Evolutionary conservation across 2,329 filamentous ascomycete genomes (phyloP).

Genomic region (Huntiella omanensis): DNA sequence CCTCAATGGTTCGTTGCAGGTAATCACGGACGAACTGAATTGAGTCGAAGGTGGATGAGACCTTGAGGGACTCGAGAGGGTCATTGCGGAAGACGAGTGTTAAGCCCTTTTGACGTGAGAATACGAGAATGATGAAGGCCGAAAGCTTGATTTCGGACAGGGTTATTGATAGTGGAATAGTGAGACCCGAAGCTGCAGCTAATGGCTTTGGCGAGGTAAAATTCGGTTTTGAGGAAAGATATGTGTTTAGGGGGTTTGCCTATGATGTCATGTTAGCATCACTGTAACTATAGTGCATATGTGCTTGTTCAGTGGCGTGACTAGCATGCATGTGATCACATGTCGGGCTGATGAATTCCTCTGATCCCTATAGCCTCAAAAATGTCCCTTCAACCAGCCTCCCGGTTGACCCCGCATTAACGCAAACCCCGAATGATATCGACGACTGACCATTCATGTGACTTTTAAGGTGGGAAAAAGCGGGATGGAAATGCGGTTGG

Average conservation of each 20-base stretch:
- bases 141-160: conserved; percentile 89
- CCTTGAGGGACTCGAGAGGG: conserved; percentile 90
- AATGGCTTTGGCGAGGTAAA: conserved; percentile 88
- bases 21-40: conserved; percentile 98
- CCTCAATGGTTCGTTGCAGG: conserved; percentile 87
- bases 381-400: too few species aligned
- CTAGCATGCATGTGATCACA: too few species aligned
- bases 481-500: too few species aligned
- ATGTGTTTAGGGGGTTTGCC: conserved; percentile 94
- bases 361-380: too few species aligned
- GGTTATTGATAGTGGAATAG: conserved; percentile 94
- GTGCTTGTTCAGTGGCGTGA: neutral
- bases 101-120: conserved; percentile 90
- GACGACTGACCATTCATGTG: too few species aligned
- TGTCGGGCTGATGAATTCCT: too few species aligned
- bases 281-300: too few species aligned
- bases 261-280: conserved; percentile 30
- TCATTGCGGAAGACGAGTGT: conserved; percentile 97
- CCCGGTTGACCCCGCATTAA: too few species aligned
- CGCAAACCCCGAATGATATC: too few species aligned
- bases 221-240: conserved; percentile 71
- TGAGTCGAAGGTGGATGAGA: conserved; percentile 96
- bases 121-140: conserved; percentile 93
- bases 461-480: too few species aligned
- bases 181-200: conserved; percentile 77